phyloP scores from a whole-genome alignment of 768 basidiomycete genomes.

The Tricholoma sp. region DNA sequence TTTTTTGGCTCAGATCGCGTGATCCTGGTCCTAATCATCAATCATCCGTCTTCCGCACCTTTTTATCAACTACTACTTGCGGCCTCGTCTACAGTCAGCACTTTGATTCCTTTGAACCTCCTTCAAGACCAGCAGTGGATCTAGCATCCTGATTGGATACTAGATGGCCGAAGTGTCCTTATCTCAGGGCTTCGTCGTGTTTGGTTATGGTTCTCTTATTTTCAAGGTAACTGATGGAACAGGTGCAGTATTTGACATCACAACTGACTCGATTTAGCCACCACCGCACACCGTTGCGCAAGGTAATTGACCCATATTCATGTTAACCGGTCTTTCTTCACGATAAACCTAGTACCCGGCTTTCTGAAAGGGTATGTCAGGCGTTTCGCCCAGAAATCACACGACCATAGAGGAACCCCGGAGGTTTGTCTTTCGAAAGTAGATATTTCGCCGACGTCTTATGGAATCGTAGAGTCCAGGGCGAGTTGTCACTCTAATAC shows the following conservation, averaged over 20 bases:
- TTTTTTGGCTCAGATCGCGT: too few species aligned
- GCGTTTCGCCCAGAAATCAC: conserved; percentile 86
- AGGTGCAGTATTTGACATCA: background rate
- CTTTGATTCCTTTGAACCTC: too few species aligned
- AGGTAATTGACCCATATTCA: conserved; percentile 34
- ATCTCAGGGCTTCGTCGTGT: conserved; percentile 59
- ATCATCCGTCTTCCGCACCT: too few species aligned
- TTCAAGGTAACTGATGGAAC: conserved; percentile 58
- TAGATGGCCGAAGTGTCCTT: background rate
- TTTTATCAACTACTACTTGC: too few species aligned
- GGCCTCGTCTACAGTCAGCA: too few species aligned
- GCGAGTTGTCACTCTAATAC: conserved; percentile 84
- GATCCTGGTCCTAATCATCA: too few species aligned
- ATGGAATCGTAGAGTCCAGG: conserved; percentile 59
- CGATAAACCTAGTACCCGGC: conserved; percentile 50
- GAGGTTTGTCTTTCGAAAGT: conserved; percentile 42
- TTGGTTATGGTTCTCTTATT: conserved; percentile 91
- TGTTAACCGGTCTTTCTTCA: background rate
- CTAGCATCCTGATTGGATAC: background rate
- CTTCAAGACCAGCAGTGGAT: too few species aligned
- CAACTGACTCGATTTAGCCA: conserved; percentile 42
- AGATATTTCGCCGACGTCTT: background rate
- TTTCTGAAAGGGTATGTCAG: conserved; percentile 89
- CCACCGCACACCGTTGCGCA: conserved; percentile 72
- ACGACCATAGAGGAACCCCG: conserved; percentile 89